These are phyloP conservation scores for Bolboschoenus planiculmis DNA, from an alignment of 176 grass and related monocot genomes.

Conservation along the genomic window DNA sequence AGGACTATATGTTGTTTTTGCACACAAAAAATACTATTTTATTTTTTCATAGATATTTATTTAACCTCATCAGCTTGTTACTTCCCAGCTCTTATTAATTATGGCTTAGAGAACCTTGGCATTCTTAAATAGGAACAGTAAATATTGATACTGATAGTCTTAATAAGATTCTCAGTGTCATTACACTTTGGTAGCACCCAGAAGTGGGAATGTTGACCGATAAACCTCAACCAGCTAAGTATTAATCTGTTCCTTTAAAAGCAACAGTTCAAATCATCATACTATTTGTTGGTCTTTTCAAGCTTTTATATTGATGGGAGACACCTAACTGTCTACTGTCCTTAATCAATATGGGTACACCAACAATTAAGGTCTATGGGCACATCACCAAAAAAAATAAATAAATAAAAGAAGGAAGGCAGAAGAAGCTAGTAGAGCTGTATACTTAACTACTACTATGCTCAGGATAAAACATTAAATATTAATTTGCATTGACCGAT, in stretches of 20 bases:
- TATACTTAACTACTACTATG: not conserved
- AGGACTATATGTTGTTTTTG: not conserved
- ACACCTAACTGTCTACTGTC: not conserved
- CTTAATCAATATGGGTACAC: not conserved
- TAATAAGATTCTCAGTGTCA: not conserved
- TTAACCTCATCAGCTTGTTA: not conserved
- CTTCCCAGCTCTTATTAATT: not conserved
- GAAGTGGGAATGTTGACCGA: not conserved
- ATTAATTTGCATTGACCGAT: not conserved
- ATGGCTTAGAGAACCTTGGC: not conserved
- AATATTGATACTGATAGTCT: not conserved
- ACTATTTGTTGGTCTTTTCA: not conserved
- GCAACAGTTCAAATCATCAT: not conserved
- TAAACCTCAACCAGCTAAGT: not conserved
- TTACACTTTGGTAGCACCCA: not conserved
- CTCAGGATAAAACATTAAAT: not conserved
- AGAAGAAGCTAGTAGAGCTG: not conserved
- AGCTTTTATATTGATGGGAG: conserved; percentile 4
- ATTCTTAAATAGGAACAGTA: not conserved
- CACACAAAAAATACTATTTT: not conserved
- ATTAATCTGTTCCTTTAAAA: not conserved
- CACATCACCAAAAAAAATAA: not conserved
- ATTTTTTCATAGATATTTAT: not conserved
- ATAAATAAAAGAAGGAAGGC: not conserved
- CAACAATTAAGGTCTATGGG: not conserved